A percentile compares a stretch with the other conserved stretches of the same genome.
Evolutionary conservation across 2,329 filamentous ascomycete species (phyloP).

Genomic region (Paecilomyces variotii): DNA sequence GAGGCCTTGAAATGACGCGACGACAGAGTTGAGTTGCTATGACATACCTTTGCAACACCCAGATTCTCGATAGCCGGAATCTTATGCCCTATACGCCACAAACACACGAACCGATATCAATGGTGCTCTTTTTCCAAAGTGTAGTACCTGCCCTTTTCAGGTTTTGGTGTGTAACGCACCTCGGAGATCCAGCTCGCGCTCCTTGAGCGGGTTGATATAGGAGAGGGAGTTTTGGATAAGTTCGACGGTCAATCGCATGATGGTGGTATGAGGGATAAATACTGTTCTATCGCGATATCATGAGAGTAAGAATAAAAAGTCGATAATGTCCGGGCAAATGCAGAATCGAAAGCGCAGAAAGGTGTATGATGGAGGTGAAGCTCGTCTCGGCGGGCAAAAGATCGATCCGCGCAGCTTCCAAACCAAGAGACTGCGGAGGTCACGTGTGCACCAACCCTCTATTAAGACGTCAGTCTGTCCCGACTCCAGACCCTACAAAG

Average conservation of each 20-base stretch:
- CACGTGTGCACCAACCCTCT: background rate
- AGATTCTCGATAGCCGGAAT: slow-evolving; percentile 97
- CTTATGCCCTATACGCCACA: slow-evolving; percentile 72
- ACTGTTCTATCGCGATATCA: background rate
- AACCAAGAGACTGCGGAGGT: background rate
- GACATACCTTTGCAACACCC: slow-evolving; percentile 79
- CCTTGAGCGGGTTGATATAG: slow-evolving; percentile 97
- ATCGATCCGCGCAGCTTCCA: background rate
- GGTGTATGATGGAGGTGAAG: background rate
- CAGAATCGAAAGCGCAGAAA: background rate
- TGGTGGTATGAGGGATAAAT: slow-evolving; percentile 17
- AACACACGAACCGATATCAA: slow-evolving; percentile 63
- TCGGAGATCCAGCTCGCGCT: slow-evolving; percentile 98
- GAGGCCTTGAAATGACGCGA: background rate
- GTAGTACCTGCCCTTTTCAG: slow-evolving; percentile 97
- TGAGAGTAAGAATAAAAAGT: background rate
- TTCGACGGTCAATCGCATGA: slow-evolving; percentile 91
- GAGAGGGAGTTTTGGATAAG: slow-evolving; percentile 91
- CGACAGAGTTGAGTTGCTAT: background rate
- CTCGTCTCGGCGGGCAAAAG: background rate
- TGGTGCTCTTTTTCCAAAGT: slow-evolving; percentile 63
- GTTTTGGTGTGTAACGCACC: slow-evolving; percentile 58
- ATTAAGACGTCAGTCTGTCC: background rate
- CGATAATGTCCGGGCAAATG: background rate
- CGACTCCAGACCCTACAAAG: background rate